phyloP scores from a whole-genome alignment of 306 rosid species.

The Dalbergia cultrata region DNA sequence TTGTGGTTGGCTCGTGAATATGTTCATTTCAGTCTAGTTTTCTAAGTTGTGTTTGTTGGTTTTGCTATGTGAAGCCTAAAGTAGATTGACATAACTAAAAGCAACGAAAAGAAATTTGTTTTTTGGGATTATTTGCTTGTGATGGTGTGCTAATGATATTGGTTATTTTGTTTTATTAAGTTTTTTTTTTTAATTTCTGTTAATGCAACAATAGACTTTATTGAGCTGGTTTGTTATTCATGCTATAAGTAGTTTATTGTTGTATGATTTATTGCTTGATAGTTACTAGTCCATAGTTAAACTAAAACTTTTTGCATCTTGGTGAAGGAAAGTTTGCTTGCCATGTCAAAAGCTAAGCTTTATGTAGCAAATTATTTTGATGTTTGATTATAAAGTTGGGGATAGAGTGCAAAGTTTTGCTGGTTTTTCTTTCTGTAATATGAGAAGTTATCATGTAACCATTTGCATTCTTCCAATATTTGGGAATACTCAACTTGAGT shows the following conservation, averaged over 20 bases:
- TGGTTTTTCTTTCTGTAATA: background rate
- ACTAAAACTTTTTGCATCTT: background rate
- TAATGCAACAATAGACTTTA: background rate
- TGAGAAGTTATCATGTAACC: background rate
- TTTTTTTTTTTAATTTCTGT: too few species aligned
- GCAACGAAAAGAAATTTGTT: too few species aligned
- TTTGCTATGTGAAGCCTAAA: too few species aligned
- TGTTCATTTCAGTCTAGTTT: too few species aligned
- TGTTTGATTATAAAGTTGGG: background rate
- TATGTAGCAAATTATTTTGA: background rate
- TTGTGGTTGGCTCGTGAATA: too few species aligned
- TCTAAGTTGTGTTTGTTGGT: too few species aligned
- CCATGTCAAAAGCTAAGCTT: conserved; percentile 14
- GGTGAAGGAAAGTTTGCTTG: background rate
- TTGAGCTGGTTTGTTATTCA: background rate
- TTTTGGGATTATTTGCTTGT: too few species aligned
- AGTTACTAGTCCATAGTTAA: background rate
- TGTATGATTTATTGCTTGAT: conserved; percentile 25
- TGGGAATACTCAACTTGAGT: too few species aligned
- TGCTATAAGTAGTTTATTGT: background rate
- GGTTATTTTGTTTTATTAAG: too few species aligned
- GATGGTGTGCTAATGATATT: too few species aligned
- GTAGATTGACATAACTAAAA: too few species aligned
- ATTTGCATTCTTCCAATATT: background rate
- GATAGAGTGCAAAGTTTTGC: background rate